Evolutionary conservation across 345 rosid species (phyloP), one percentile per base, ranked within the genome.

Genomic region (Triadica sebifera): DNA sequence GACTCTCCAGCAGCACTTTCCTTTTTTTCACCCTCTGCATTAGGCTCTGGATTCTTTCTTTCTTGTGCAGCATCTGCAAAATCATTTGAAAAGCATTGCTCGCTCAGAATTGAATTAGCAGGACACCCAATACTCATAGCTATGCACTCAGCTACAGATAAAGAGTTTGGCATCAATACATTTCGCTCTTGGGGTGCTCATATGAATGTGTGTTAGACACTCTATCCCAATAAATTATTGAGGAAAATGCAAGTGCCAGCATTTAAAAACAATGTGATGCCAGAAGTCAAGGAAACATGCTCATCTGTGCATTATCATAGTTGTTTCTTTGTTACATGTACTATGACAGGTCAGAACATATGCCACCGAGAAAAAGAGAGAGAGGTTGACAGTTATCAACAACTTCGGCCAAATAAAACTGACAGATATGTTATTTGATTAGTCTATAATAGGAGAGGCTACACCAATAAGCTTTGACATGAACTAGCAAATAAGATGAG

Each of bases 1-100:
- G 84, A 74, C 85, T 86, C 93, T 4, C 86, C 86, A 8, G 77
- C 59, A 16, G 83, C 78, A 81, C 47, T 82, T 55, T 87, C 89
- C 81, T 86, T 84, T 86, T 81, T 84, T 55, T 79, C 88, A 41
- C 37, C 88, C 51, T 83, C 85, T 57, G 75, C 83, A 58, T 73
- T 77, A 12, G 38, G 78, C 51, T 87, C 86, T 52, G 20, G 74
- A 1, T 79, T 82, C 78, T 80, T 86, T 77, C 82, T 86, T 61
- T 83, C 92, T 69, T 82, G 83, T 15, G 77, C 79, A 38, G 61
- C 77, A 60, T 80, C 90, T 89, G 83, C 74, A 61, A 38, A 38
- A 19, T 2, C 50, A 57, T 58, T 34, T 52, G 16, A 58, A 25
- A 25, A 12, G 29, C n/a, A 37, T 22, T 19, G 6, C 62, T 53